Conservation (phyloP, 2,329 filamentous ascomycete genomes). For the Paraphaeosphaeria minitans region DNA sequence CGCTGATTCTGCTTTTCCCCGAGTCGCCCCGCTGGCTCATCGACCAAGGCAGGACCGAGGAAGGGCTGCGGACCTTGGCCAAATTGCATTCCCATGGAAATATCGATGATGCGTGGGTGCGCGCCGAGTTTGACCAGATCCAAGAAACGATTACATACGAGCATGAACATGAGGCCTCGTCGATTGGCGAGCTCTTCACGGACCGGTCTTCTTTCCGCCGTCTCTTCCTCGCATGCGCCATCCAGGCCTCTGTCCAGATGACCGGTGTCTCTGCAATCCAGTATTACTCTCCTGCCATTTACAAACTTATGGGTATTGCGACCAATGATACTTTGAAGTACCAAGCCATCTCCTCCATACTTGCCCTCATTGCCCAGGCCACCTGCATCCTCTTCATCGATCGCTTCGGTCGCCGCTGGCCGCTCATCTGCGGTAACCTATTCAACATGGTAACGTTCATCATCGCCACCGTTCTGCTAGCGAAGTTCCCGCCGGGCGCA, state of each 20-base stretch:
- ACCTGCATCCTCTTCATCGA: constrained; percentile 73
- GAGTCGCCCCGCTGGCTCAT: constrained; percentile 74
- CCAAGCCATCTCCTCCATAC: constrained; percentile 74
- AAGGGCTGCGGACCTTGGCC: constrained; percentile 70
- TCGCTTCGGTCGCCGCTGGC: constrained; percentile 71
- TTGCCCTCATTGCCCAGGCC: constrained; percentile 71
- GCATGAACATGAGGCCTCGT: constrained; percentile 71
- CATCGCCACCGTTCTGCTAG: constrained; percentile 63
- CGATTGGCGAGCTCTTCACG: constrained; percentile 71
- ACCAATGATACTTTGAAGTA: constrained; percentile 71
- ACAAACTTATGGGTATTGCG: constrained; percentile 70
- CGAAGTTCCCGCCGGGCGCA: constrained; percentile 64
- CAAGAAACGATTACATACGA: constrained; percentile 69
- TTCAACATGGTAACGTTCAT: constrained; percentile 75
- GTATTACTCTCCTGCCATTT: constrained; percentile 73
- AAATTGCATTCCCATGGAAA: constrained; percentile 73
- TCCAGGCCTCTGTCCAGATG: constrained; percentile 77
- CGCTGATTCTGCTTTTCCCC: constrained; percentile 73
- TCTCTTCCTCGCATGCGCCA: constrained; percentile 69
- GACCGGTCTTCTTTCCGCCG: constrained; percentile 71
- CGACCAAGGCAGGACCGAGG: constrained; percentile 67
- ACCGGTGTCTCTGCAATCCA: constrained; percentile 70
- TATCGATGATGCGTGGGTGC: constrained; percentile 69
- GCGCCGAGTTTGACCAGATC: constrained; percentile 74
- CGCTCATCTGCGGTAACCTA: constrained; percentile 73